Percentiles rank a stretch among this genome's conserved stretches.
Evolutionary conservation across 805 yeast species (phyloP).

Genomic region (Wickerhamomyces queroliae): DNA sequence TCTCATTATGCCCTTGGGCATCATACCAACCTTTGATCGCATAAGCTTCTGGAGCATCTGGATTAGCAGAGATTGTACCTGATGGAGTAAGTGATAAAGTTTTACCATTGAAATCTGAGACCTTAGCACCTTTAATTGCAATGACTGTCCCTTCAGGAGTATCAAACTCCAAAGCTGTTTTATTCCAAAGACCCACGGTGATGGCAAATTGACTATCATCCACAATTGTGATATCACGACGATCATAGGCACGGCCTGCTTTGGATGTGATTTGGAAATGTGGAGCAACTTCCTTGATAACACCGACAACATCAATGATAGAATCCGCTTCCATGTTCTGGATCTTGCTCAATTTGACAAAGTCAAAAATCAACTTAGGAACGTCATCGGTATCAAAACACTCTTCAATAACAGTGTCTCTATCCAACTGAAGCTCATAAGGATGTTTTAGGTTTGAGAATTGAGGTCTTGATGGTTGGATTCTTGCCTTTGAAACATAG

Average conservation of each 20-base stretch:
- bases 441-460: constrained; percentile 82
- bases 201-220: constrained; percentile 79
- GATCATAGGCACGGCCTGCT: constrained; percentile 87
- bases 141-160: constrained; percentile 76
- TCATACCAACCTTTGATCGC: constrained; percentile 94
- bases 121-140: constrained; percentile 87
- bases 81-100: constrained; percentile 74
- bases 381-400: constrained; percentile 59
- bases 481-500: constrained; percentile 73
- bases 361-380: constrained; percentile 75
- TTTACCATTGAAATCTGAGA: constrained; percentile 85
- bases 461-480: constrained; percentile 79
- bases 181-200: constrained; percentile 86
- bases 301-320: constrained; percentile 82
- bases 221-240: constrained; percentile 83
- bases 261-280: constrained; percentile 77
- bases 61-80: constrained; percentile 72
- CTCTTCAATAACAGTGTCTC: constrained; percentile 70
- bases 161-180: constrained; percentile 72
- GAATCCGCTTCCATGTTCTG: constrained; percentile 65
- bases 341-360: constrained; percentile 62
- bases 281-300: constrained; percentile 71
- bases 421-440: constrained; percentile 78
- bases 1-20: constrained; percentile 59
- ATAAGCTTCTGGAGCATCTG: constrained; percentile 86